phyloP scores from a whole-genome alignment of 768 basidiomycete species.

The Hemileccinum impolitum region DNA sequence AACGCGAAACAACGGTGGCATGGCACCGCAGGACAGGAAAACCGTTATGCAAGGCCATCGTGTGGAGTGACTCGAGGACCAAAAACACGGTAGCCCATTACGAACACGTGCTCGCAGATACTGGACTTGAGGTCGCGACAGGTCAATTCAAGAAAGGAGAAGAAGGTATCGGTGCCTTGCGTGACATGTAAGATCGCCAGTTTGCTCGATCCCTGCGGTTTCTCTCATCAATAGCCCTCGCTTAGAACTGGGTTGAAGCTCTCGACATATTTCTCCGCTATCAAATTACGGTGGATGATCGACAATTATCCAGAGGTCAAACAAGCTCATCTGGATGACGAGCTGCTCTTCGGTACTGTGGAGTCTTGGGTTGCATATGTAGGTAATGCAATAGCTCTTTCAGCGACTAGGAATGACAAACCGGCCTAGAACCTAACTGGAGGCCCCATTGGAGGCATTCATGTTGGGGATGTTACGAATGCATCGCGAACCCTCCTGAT shows the following conservation, averaged over 20 bases:
- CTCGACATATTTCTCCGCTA: conserved; percentile 96
- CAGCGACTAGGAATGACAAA: not conserved
- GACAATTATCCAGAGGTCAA: conserved; percentile 76
- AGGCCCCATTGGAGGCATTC: conserved; percentile 62
- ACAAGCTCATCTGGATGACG: conserved; percentile 74
- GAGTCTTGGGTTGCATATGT: conserved; percentile 97
- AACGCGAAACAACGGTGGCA: conserved; percentile 91
- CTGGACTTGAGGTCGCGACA: conserved; percentile 68
- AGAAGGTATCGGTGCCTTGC: conserved; percentile 62
- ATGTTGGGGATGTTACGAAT: conserved; percentile 92
- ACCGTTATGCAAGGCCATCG: conserved; percentile 84
- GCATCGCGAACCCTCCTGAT: conserved; percentile 94
- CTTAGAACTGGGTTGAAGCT: conserved; percentile 86
- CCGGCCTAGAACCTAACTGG: conserved; percentile 73
- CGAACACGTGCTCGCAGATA: conserved; percentile 64
- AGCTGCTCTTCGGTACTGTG: conserved; percentile 89
- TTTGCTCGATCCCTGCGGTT: not conserved
- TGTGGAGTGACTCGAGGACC: conserved; percentile 96
- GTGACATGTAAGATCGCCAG: conserved; percentile 55
- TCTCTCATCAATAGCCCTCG: not conserved
- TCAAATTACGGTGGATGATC: conserved; percentile 97
- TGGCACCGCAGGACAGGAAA: conserved; percentile 92
- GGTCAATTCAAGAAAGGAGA: conserved; percentile 69
- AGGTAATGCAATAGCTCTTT: conserved; percentile 17
- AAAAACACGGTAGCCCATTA: conserved; percentile 81